Percentiles rank a stretch among this genome's conserved stretches.
phyloP scores from a whole-genome alignment of 2,329 filamentous ascomycete genomes.

The Aspergillus sp. region DNA sequence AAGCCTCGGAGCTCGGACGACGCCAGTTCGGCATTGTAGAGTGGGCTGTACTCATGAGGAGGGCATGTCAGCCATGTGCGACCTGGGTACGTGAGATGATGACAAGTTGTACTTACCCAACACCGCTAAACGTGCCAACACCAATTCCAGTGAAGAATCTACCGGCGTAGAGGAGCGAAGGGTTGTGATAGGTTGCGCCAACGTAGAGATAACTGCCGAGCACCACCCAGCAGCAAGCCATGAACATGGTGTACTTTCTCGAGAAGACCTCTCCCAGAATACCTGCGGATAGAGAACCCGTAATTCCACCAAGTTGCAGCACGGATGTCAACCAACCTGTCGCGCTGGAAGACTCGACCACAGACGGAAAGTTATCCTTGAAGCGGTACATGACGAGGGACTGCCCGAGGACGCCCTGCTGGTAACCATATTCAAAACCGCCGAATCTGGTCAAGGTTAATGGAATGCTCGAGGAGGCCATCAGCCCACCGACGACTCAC shows the following conservation, averaged over 20 bases:
- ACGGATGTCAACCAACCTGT: constrained; percentile 51
- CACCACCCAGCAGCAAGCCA: constrained; percentile 52
- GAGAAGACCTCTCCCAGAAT: constrained; percentile 53
- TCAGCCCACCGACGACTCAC: constrained; percentile 9
- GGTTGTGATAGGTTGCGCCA: constrained; percentile 25
- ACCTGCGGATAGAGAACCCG: constrained; percentile 43
- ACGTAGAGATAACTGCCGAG: constrained; percentile 41
- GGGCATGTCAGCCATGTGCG: background rate
- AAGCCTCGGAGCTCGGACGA: constrained; percentile 34
- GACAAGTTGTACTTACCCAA: constrained; percentile 20
- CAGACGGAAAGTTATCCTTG: constrained; percentile 45
- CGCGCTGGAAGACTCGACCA: constrained; percentile 42
- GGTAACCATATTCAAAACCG: constrained; percentile 52
- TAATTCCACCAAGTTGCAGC: constrained; percentile 52
- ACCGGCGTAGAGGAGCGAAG: constrained; percentile 26
- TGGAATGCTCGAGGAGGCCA: too few relatives aligned
- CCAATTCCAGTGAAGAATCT: constrained; percentile 34
- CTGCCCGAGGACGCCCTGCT: constrained; percentile 43
- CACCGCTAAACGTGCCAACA: constrained; percentile 34
- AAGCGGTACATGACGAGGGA: constrained; percentile 54
- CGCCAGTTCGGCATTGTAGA: constrained; percentile 54
- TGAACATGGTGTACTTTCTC: constrained; percentile 52
- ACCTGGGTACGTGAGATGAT: too few relatives aligned
- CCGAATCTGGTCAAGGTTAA: constrained; percentile 33
- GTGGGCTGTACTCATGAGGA: background rate